Percentiles rank a stretch among this genome's conserved stretches.
These are phyloP conservation scores for Apodospora peruviana DNA, from an alignment of 495 filamentous ascomycete species.

Conservation along the genomic window DNA sequence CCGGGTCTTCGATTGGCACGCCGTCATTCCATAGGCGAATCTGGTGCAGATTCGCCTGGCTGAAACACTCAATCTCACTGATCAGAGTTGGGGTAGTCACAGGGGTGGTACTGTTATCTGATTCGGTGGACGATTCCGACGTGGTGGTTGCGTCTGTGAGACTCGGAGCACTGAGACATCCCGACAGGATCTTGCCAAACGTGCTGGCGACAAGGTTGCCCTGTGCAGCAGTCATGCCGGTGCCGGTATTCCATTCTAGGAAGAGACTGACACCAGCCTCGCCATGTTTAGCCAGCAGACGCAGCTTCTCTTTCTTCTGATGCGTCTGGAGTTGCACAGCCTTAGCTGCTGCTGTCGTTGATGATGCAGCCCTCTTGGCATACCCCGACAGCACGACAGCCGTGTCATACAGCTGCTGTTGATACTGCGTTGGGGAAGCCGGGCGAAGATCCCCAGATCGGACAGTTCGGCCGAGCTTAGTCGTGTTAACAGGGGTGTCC, in stretches of 20 bases:
- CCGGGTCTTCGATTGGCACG: not conserved
- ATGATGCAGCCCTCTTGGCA: not conserved
- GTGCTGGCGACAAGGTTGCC: conserved; percentile 17
- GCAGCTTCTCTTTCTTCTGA: conserved; percentile 9
- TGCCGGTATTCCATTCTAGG: conserved; percentile 14
- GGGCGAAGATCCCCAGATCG: too few species aligned
- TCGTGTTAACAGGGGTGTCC: not conserved
- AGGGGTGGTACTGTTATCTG: too few species aligned
- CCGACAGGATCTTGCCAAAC: conserved; percentile 12
- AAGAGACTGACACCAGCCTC: conserved; percentile 6
- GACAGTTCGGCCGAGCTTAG: too few species aligned
- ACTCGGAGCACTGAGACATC: conserved; percentile 5
- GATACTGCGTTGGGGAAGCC: not conserved
- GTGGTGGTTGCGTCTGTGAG: too few species aligned
- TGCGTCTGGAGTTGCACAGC: not conserved
- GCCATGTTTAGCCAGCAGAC: conserved; percentile 14
- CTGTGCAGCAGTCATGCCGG: conserved; percentile 13
- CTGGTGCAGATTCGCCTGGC: conserved; percentile 12
- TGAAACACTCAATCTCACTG: conserved; percentile 8
- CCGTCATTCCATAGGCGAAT: conserved; percentile 15
- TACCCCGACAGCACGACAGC: not conserved
- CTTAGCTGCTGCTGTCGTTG: too few species aligned
- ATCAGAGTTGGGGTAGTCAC: too few species aligned
- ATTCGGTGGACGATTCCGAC: too few species aligned
- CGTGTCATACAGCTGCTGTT: not conserved